Conservation (phyloP, 2,329 filamentous ascomycete species). For the Ceratocystis colombiana region DNA sequence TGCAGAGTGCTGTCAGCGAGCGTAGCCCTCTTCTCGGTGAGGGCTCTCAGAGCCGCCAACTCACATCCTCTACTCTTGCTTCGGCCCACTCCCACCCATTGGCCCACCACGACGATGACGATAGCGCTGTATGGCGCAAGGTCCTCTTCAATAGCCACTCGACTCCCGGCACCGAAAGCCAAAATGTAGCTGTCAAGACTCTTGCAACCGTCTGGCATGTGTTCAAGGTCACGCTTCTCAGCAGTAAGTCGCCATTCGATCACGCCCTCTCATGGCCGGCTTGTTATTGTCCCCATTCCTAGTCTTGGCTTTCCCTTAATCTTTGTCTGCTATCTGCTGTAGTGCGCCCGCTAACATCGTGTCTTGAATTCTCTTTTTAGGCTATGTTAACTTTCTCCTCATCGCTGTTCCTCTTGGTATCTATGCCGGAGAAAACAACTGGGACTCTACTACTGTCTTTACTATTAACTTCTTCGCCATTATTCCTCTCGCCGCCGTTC, state of each 20-base stretch:
- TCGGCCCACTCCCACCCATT: neutral
- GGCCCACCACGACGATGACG: constrained; percentile 13
- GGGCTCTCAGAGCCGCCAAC: constrained; percentile 26
- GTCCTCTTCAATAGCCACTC: constrained; percentile 40
- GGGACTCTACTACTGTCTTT: constrained; percentile 60
- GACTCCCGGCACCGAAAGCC: constrained; percentile 45
- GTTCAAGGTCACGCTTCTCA: constrained; percentile 47
- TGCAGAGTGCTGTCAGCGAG: constrained; percentile 31
- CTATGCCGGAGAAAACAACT: constrained; percentile 50
- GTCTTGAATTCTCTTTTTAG: constrained; percentile 31
- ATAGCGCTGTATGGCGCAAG: constrained; percentile 12
- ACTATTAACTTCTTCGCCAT: constrained; percentile 73
- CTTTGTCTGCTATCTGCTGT: neutral
- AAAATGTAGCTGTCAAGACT: constrained; percentile 29
- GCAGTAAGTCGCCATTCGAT: constrained; percentile 40
- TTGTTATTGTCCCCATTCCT: neutral
- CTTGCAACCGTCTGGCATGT: constrained; percentile 40
- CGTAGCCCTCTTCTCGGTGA: constrained; percentile 37
- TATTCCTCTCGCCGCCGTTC: constrained; percentile 60
- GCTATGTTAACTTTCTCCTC: constrained; percentile 59
- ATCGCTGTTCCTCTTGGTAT: constrained; percentile 66
- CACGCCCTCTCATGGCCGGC: neutral
- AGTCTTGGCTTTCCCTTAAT: neutral
- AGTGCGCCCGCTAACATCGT: constrained; percentile 8
- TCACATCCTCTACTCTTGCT: constrained; percentile 7